A percentile compares a stretch with the other conserved stretches of the same genome.
Conservation (phyloP, 306 rosid species). For the Quercus parvula region DNA sequence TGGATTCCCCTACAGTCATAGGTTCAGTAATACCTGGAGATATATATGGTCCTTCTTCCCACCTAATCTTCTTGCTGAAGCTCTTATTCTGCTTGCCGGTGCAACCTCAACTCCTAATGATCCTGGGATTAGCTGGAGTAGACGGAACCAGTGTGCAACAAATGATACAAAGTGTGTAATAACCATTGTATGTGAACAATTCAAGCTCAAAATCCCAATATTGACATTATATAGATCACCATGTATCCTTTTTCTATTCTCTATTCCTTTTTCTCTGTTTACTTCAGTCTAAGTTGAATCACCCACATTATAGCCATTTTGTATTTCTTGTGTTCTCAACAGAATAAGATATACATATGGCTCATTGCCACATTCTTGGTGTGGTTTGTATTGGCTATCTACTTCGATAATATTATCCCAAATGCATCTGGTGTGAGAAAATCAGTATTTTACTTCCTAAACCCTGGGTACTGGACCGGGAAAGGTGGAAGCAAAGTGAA, state of each 20-base stretch:
- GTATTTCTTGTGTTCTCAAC: slow-evolving; percentile 33
- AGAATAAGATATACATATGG: slow-evolving; percentile 74
- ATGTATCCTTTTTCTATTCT: slow-evolving; percentile 5
- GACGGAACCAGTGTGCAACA: slow-evolving; percentile 46
- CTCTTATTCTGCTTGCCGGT: slow-evolving; percentile 45
- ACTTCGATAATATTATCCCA: slow-evolving; percentile 82
- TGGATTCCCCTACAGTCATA: slow-evolving; percentile 49
- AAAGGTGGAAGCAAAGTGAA: slow-evolving; percentile 63
- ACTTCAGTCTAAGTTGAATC: slow-evolving; percentile 6
- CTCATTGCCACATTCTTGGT: slow-evolving; percentile 60
- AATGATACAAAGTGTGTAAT: slow-evolving; percentile 43
- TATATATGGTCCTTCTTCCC: slow-evolving; percentile 74
- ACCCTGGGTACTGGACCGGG: slow-evolving; percentile 75
- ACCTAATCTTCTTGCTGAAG: slow-evolving; percentile 80
- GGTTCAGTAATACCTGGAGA: slow-evolving; percentile 20
- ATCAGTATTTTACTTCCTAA: slow-evolving; percentile 63
- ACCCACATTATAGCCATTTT: background rate
- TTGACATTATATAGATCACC: background rate
- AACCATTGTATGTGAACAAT: slow-evolving; percentile 57
- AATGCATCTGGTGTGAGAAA: slow-evolving; percentile 86
- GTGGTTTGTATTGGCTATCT: slow-evolving; percentile 83
- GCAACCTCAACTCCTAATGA: slow-evolving; percentile 57
- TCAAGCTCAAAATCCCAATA: slow-evolving; percentile 17
- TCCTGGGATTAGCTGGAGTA: slow-evolving; percentile 75
- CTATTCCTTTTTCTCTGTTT: slow-evolving; percentile 6